Base-by-base conservation (phyloP, 2,329 filamentous ascomycete genomes). In the Onygenales sp. region DNA sequence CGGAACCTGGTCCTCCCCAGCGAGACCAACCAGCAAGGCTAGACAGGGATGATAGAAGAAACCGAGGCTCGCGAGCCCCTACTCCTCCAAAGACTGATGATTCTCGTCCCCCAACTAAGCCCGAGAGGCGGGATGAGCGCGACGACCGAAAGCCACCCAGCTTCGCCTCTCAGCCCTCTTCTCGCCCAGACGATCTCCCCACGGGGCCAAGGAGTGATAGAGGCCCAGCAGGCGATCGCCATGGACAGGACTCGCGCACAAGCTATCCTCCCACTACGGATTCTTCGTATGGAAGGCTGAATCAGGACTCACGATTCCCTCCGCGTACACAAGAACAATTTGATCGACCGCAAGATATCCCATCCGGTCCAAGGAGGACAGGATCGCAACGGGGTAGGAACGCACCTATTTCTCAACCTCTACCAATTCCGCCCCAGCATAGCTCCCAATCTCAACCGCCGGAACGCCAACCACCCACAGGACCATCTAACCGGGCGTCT, bases 301-400 rank as follows among this genome's bases (percentile, higher is more conserved):
- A 66, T 62, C 65, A 74, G 49, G 74, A 76, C 21, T 64, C 65
- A 36, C 60, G 57, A 44, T 60, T 60, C 34, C 60, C 61, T 17
- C 65, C 70, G n/a, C 67, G 68, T 58, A 65, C 67, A 13, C 67
- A 71, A 51, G 75, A 79, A 52, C 71, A 74, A n/a, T 56, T 58
- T 51, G 69, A 71, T 10, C 56, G 65, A 10, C 54, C 62, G 49
- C 53, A 61, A 27, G 70, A 82, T 17, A 74, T 70, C 49, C 80
- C 81, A 27, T 79, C 77, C 40, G 81, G 80, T 1, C 81, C 80
- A 50, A 71, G 77, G 54, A 70, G 70, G 36, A 60, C 43, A 44
- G 54, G 48, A 54, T 59, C 60, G 46, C 60, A 44, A 50, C 57
- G 53, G 39, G 63, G 67, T 55, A 72, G 68, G 55, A 70, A 66